Evolutionary conservation across 2,329 filamentous ascomycete genomes (phyloP).

Genomic region (Penicillium fuscoglaucum): DNA sequence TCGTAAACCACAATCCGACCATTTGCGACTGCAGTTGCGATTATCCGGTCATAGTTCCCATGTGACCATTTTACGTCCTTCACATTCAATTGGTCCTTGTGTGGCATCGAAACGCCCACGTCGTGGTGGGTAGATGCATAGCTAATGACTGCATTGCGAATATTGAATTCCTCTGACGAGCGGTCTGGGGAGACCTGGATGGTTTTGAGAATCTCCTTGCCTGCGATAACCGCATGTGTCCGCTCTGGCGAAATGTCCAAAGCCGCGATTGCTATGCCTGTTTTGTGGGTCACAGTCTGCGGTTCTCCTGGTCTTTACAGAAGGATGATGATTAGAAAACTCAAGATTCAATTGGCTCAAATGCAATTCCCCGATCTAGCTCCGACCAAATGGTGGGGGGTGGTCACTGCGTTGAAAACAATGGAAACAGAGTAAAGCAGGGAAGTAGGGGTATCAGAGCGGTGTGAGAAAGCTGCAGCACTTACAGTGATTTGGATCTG

Average conservation of each 20-base stretch:
- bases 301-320: conserved; percentile 43
- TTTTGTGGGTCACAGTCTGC: conserved; percentile 61
- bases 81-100: conserved; percentile 61
- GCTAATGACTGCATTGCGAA: conserved; percentile 61
- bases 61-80: conserved; percentile 69
- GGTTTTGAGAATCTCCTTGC: conserved; percentile 66
- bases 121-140: conserved; percentile 55
- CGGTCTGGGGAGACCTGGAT: conserved; percentile 58
- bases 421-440: conserved; percentile 10
- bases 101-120: conserved; percentile 48
- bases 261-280: conserved; percentile 63
- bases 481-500: conserved; percentile 44
- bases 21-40: conserved; percentile 65
- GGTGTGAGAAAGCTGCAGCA: conserved; percentile 22
- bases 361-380: conserved; percentile 6
- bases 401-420: conserved; percentile 1
- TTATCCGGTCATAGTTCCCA: conserved; percentile 58
- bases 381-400: conserved; percentile 10
- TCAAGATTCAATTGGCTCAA: conserved; percentile 26
- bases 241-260: conserved; percentile 63
- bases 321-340: conserved; percentile 16
- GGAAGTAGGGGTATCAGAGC: conserved; percentile 11
- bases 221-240: conserved; percentile 65
- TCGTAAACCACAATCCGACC: conserved; percentile 67
- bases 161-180: conserved; percentile 63